Evolutionary conservation across 2,329 filamentous ascomycete species (phyloP).

Genomic region (Diplodia corticola): DNA sequence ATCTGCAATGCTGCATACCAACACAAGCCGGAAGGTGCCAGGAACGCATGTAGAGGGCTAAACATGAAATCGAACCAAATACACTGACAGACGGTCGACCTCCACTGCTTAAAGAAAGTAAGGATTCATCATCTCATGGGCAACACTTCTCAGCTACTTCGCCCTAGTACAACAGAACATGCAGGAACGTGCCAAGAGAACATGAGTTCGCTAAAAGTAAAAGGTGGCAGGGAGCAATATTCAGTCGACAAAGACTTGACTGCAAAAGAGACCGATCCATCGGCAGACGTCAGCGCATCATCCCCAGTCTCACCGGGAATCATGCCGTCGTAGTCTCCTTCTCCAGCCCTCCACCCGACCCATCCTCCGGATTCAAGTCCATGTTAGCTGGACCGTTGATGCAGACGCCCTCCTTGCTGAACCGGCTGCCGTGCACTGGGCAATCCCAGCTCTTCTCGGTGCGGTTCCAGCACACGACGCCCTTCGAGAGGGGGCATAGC

Average conservation of each 20-base stretch:
- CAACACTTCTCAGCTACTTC: not conserved
- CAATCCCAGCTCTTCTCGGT: constrained; percentile 58
- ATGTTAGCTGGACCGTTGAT: constrained; percentile 45
- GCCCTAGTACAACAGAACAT: not conserved
- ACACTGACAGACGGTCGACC: no score
- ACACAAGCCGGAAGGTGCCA: not conserved
- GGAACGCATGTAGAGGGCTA: not conserved
- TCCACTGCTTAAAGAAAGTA: not conserved
- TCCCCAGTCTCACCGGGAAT: no score
- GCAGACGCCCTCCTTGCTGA: constrained; percentile 46
- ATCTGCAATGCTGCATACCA: not conserved
- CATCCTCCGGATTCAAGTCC: constrained; percentile 36
- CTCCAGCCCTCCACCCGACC: constrained; percentile 32
- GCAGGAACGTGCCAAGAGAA: not conserved
- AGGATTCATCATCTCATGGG: not conserved
- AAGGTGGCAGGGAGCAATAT: not conserved
- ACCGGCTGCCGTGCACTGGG: constrained; percentile 49
- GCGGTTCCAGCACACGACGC: constrained; percentile 58
- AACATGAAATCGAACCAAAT: not conserved
- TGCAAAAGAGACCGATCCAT: not conserved
- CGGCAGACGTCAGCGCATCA: not conserved
- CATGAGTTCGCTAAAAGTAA: not conserved
- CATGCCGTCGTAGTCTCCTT: constrained; percentile 21
- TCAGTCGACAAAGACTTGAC: not conserved
- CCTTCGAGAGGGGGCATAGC: constrained; percentile 58